A percentile compares a stretch with the other conserved stretches of the same genome.
Evolutionary conservation across 2,329 filamentous ascomycete species (phyloP).

Genomic region (Aspergillus felis): DNA sequence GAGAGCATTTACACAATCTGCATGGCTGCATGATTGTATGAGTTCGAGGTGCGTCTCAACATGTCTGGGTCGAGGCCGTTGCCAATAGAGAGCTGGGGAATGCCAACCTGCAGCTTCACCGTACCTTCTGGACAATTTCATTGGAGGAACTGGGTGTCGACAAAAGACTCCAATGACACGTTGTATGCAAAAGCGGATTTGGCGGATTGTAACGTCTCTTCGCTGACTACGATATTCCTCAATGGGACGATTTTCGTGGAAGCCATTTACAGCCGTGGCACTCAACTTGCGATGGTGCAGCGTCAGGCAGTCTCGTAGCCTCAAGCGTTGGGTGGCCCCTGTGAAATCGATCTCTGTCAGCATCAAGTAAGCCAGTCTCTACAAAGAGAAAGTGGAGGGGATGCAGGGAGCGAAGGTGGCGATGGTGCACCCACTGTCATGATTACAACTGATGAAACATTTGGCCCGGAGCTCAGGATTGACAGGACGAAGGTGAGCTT

Average conservation of each 20-base stretch:
- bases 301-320: too few relatives aligned
- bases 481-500: neutral
- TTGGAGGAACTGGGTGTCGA: neutral
- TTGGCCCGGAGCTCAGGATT: neutral
- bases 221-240: neutral
- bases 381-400: too few relatives aligned
- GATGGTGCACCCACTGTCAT: too few relatives aligned
- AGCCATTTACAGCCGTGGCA: too few relatives aligned
- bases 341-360: too few relatives aligned
- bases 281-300: too few relatives aligned
- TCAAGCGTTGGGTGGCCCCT: too few relatives aligned
- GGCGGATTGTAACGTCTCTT: neutral
- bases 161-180: neutral
- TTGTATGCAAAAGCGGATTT: neutral
- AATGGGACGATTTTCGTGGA: neutral
- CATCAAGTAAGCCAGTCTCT: too few relatives aligned
- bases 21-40: neutral
- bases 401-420: too few relatives aligned
- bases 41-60: neutral
- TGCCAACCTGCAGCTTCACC: neutral
- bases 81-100: too few relatives aligned
- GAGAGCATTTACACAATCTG: neutral
- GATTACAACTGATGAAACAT: too few relatives aligned
- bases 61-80: neutral
- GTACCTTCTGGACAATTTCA: neutral